A percentile compares a stretch with the other conserved stretches of the same genome.
Conservation (phyloP, 805 yeast genomes). For the Candida boleticola region DNA sequence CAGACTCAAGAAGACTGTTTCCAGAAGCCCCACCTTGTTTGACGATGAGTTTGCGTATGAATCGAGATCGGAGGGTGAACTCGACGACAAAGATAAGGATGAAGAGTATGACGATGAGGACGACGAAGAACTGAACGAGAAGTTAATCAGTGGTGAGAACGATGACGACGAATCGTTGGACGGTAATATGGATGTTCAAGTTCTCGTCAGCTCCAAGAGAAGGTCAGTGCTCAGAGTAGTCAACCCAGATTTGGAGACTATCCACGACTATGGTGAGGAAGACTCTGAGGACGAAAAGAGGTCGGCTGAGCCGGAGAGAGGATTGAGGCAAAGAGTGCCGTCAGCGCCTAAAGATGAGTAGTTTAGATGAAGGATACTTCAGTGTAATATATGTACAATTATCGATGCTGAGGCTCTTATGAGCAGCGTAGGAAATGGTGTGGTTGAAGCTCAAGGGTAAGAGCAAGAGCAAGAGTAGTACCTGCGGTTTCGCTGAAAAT, state of each 20-base stretch:
- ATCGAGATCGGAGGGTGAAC: conserved; percentile 5
- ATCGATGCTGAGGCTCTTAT: too few species aligned
- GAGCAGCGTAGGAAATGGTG: too few species aligned
- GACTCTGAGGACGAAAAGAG: not conserved
- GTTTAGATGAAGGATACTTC: not conserved
- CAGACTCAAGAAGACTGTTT: not conserved
- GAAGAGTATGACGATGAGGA: conserved; percentile 4
- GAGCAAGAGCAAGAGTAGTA: too few species aligned
- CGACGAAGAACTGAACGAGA: conserved; percentile 33
- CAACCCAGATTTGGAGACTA: conserved; percentile 43
- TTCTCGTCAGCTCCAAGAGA: conserved; percentile 64
- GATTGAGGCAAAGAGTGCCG: conserved; percentile 17
- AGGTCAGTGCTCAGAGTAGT: conserved; percentile 57
- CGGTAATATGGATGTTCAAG: conserved; percentile 63
- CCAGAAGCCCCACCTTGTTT: not conserved
- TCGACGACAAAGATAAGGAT: not conserved
- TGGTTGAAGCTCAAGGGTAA: too few species aligned
- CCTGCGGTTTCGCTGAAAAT: too few species aligned
- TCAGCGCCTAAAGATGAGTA: conserved; percentile 9
- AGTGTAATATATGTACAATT: conserved; percentile 1
- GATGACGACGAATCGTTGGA: conserved; percentile 41
- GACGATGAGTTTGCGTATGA: conserved; percentile 5
- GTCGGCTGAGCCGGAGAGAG: too few species aligned
- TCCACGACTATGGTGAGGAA: conserved; percentile 1
- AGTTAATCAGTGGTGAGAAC: conserved; percentile 50